Conservation (phyloP, 176 grass and related monocot genomes). For the Saccharum officinarum region DNA sequence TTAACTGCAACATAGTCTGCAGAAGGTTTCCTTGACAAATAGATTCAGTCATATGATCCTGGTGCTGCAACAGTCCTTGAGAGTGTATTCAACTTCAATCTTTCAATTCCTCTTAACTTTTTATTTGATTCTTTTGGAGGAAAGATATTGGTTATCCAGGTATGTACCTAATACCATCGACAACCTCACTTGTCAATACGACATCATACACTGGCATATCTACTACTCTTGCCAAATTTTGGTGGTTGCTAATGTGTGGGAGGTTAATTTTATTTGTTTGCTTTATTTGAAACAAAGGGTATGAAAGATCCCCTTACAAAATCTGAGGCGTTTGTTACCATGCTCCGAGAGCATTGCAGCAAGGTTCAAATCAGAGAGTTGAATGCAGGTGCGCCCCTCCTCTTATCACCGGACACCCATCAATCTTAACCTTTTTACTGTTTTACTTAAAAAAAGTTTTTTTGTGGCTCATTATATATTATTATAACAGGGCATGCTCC, state of each 20-base stretch:
- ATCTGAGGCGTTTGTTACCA: slow-evolving; percentile 65
- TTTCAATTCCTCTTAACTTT: slow-evolving; percentile 94
- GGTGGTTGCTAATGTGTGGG: slow-evolving; percentile 23
- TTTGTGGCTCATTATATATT: background rate
- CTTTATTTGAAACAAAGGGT: slow-evolving; percentile 51
- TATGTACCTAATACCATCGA: slow-evolving; percentile 29
- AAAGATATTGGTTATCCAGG: slow-evolving; percentile 76
- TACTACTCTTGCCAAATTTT: slow-evolving; percentile 32
- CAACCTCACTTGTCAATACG: background rate
- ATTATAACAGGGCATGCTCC: slow-evolving; percentile 74
- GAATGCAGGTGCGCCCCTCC: slow-evolving; percentile 59
- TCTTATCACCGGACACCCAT: background rate
- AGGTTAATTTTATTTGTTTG: slow-evolving; percentile 24
- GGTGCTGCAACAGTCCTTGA: slow-evolving; percentile 71
- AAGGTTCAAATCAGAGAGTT: slow-evolving; percentile 64
- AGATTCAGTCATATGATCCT: slow-evolving; percentile 94
- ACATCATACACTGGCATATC: background rate
- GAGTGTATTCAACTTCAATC: slow-evolving; percentile 74
- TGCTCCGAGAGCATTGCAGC: slow-evolving; percentile 71
- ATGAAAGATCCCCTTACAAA: slow-evolving; percentile 84
- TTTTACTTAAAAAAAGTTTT: background rate
- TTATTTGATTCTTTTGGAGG: slow-evolving; percentile 87
- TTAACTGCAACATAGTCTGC: slow-evolving; percentile 9
- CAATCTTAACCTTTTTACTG: background rate
- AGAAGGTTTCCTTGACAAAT: slow-evolving; percentile 60